Base-by-base conservation (phyloP, 192 early-diverging fungal species). In the Mycoemilia scoparia region DNA sequence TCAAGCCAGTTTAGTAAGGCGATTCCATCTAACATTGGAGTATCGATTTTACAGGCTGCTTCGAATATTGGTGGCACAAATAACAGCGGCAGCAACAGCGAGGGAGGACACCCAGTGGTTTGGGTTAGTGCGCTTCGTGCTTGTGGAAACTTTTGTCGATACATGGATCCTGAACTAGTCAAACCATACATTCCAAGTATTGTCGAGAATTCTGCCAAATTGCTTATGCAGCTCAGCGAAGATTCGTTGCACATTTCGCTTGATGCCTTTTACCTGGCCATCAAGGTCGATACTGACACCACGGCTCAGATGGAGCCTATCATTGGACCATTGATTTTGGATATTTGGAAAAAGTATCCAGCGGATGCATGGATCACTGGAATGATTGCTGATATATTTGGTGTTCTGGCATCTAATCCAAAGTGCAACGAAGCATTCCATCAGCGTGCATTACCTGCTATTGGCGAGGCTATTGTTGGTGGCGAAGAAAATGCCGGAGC, bases 271-370 rank as follows among this genome's bases (percentile, higher is more conserved):
- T 51, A 66, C 21, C 32, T 45, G 6, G 36, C 54, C 2, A 21
- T 60, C 31, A 44, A 77, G 61, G 64, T 85, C 18, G 69, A 83
- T 39, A 66, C 68, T 15, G 71, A 66, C 15, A 68, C 71, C n/a
- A 74, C 77, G 2, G 78, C 82, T 1, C 64, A 66, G 27, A 72
- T 77, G 35, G 87, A 87, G 42, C 62, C 67, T 7, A 45, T 68
- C 25, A 51, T 95, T 20, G 70, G 73, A 34, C 74, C 76, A 5
- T 55, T 82, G 20, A 53, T 84, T 0, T 45, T 92, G 39, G 66
- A 75, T 9, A 69, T 80, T n/a, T 90, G 84, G 87, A 64, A 59
- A 25, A 67, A 66, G 21, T 65, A 83, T 46, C 75, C 83, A 7
- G 70, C 71, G 53, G 83, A 92, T 51, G 69, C 69, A n/a, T 45